These are phyloP conservation scores for Penicillium concentricum DNA, from an alignment of 2,329 filamentous ascomycete species.

Conservation along the genomic window DNA sequence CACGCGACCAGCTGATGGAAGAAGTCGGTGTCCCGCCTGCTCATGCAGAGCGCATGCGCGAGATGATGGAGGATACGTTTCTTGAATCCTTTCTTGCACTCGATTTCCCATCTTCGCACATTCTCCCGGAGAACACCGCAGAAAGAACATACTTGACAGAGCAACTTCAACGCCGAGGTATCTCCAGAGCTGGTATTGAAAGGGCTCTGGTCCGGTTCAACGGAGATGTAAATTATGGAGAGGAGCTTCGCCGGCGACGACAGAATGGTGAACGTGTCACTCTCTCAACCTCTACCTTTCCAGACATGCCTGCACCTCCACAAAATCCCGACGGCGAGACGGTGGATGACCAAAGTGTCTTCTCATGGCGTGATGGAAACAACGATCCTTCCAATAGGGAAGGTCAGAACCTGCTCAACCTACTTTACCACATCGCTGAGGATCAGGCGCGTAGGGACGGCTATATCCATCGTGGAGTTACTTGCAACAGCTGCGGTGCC, in stretches of 20 bases:
- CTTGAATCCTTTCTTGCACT: slow-evolving; percentile 44
- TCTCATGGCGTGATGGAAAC: slow-evolving; percentile 46
- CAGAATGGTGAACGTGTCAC: slow-evolving; percentile 42
- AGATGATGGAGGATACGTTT: slow-evolving; percentile 47
- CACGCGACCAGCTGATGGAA: slow-evolving; percentile 44
- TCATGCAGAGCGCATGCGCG: slow-evolving; percentile 43
- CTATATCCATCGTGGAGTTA: slow-evolving; percentile 88
- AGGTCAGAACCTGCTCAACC: slow-evolving; percentile 77
- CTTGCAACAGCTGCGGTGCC: slow-evolving; percentile 84
- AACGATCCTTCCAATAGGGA: slow-evolving; percentile 45
- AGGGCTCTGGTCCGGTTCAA: slow-evolving; percentile 41
- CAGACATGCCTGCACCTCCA: slow-evolving; percentile 25
- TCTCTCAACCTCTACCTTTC: slow-evolving; percentile 34
- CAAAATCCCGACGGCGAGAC: slow-evolving; percentile 38
- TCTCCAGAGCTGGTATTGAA: slow-evolving; percentile 39
- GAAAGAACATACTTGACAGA: slow-evolving; percentile 40
- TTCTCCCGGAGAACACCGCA: slow-evolving; percentile 30
- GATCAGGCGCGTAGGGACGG: slow-evolving; percentile 85
- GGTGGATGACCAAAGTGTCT: slow-evolving; percentile 45
- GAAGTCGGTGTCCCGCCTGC: slow-evolving; percentile 38
- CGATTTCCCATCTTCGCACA: slow-evolving; percentile 41
- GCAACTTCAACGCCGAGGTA: slow-evolving; percentile 41
- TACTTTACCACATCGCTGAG: slow-evolving; percentile 90
- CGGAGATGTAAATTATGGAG: slow-evolving; percentile 40
- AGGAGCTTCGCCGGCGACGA: slow-evolving; percentile 38